phyloP scores from a whole-genome alignment of 495 filamentous ascomycete genomes.

The Tuber aestivum region DNA sequence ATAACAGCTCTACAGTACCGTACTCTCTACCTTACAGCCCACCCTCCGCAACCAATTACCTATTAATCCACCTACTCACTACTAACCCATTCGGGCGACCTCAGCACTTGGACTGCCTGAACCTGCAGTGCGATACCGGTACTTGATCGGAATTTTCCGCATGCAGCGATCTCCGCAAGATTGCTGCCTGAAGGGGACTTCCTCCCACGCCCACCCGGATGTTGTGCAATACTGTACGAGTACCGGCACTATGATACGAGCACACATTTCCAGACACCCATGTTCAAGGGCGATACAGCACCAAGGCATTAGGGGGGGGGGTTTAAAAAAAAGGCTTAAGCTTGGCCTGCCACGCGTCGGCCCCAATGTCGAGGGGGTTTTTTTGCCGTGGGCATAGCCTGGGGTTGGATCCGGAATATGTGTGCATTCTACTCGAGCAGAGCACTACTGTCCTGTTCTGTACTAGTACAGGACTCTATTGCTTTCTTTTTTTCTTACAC shows the following conservation, averaged over 20 bases:
- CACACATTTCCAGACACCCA: too few relatives aligned
- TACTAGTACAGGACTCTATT: too few relatives aligned
- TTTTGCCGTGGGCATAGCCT: neutral
- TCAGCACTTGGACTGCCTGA: too few relatives aligned
- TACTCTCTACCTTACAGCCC: too few relatives aligned
- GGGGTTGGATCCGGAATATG: neutral
- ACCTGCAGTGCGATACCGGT: neutral
- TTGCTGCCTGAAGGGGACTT: neutral
- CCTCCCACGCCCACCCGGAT: neutral
- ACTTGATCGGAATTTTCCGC: neutral
- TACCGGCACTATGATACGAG: too few relatives aligned
- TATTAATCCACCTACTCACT: neutral
- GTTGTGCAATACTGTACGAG: too few relatives aligned
- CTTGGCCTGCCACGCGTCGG: neutral
- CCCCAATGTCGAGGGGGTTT: neutral
- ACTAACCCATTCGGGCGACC: too few relatives aligned
- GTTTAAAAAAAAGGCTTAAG: too few relatives aligned
- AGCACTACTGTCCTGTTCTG: neutral
- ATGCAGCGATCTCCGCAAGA: neutral
- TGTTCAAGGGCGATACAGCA: neutral
- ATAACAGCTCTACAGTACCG: neutral
- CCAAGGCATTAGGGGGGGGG: neutral
- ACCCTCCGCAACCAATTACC: neutral
- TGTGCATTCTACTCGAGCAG: neutral
- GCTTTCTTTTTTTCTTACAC: too few relatives aligned